Percentiles rank a stretch among this genome's conserved stretches.
These are phyloP conservation scores for Ascochyta pisi DNA, from an alignment of 2,329 filamentous ascomycete genomes.

Conservation along the genomic window DNA sequence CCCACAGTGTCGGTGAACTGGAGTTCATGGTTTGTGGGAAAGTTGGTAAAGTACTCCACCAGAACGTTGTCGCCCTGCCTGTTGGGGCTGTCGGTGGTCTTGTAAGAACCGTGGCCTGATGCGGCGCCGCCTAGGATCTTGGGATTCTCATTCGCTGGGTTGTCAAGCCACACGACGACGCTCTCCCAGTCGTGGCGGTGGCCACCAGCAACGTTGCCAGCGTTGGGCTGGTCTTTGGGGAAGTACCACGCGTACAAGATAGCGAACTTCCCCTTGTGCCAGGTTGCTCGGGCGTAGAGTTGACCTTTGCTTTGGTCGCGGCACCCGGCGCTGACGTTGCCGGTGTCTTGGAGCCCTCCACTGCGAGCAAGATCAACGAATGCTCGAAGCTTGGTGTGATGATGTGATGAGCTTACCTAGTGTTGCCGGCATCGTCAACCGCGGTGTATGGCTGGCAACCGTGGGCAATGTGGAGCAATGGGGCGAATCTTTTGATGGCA, in stretches of 20 bases:
- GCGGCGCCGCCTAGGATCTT: conserved; percentile 58
- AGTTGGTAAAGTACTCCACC: conserved; percentile 57
- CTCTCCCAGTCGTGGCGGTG: conserved; percentile 63
- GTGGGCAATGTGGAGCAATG: conserved; percentile 59
- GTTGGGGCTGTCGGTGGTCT: conserved; percentile 36
- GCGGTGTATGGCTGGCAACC: conserved; percentile 68
- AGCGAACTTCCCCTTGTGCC: conserved; percentile 52
- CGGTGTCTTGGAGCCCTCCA: conserved; percentile 52
- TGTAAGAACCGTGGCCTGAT: conserved; percentile 57
- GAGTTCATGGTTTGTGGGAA: conserved; percentile 56
- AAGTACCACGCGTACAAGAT: conserved; percentile 61
- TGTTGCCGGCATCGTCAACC: conserved; percentile 64
- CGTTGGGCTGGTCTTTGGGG: conserved; percentile 54
- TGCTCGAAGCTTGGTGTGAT: neutral
- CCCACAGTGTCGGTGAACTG: conserved; percentile 22
- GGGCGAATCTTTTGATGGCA: conserved; percentile 62
- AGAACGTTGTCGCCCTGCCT: conserved; percentile 53
- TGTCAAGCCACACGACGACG: conserved; percentile 57
- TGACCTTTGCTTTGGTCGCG: conserved; percentile 54
- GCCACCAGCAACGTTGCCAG: conserved; percentile 49
- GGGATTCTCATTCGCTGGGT: conserved; percentile 44
- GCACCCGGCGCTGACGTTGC: conserved; percentile 50
- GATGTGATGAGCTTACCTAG: conserved; percentile 49
- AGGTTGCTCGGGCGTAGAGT: conserved; percentile 55
- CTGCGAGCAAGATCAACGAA: conserved; percentile 30